Evolutionary conservation across 495 filamentous ascomycete species (phyloP).

Genomic region (Xylaria intraflava): DNA sequence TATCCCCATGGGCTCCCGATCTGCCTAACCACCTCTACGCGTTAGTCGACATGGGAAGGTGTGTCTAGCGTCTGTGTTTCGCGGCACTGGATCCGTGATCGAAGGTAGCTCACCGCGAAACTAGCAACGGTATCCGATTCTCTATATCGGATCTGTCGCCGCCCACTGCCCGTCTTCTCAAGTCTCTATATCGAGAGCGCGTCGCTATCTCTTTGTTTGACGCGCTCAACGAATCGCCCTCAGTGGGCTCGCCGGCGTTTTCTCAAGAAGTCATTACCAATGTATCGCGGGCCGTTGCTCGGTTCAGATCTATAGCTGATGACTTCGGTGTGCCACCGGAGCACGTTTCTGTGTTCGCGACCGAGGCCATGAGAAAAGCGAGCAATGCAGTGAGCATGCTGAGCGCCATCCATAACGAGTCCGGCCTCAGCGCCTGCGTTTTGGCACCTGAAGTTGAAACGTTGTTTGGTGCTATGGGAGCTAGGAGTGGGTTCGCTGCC

Average conservation of each 20-base stretch:
- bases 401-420: conserved; percentile 50
- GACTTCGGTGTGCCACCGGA: conserved; percentile 57
- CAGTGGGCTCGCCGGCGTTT: conserved; percentile 49
- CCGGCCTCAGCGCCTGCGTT: conserved; percentile 61
- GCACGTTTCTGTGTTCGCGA: conserved; percentile 72
- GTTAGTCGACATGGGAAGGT: conserved; percentile 74
- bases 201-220: conserved; percentile 85
- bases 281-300: conserved; percentile 57
- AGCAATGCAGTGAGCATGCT: conserved; percentile 65
- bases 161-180: conserved; percentile 62
- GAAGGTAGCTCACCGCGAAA: neutral
- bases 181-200: conserved; percentile 70
- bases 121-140: conserved; percentile 91
- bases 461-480: conserved; percentile 73
- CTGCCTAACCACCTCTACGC: conserved; percentile 44
- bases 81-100: neutral
- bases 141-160: conserved; percentile 75
- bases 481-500: conserved; percentile 63
- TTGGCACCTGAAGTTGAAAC: conserved; percentile 78
- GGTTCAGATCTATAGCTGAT: conserved; percentile 67
- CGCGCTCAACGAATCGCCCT: conserved; percentile 50
- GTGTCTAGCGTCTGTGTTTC: conserved; percentile 15
- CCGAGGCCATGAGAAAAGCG: conserved; percentile 81
- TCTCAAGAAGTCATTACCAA: conserved; percentile 52
- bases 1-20: conserved; percentile 40